A percentile compares a stretch with the other conserved stretches of the same genome.
Conservation (phyloP, 306 rosid genomes). For the Leucaena leucocephala region DNA sequence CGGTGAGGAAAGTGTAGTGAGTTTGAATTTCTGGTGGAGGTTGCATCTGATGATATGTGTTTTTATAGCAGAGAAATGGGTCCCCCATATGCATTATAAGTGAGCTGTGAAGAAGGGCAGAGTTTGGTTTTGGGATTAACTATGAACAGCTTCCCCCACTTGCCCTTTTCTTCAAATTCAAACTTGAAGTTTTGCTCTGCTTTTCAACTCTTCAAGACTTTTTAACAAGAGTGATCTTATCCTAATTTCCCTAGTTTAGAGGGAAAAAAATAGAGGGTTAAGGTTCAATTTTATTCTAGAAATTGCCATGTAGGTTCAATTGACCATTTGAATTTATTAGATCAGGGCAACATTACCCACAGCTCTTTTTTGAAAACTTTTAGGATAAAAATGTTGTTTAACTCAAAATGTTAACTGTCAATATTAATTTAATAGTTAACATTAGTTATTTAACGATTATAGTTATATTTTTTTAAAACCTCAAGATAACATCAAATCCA, state of each 20-base stretch:
- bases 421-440: too few relatives aligned
- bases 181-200: neutral
- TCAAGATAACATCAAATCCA: too few relatives aligned
- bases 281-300: too few relatives aligned
- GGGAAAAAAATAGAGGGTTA: neutral
- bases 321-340: too few relatives aligned
- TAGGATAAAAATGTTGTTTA: too few relatives aligned
- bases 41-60: constrained; percentile 22
- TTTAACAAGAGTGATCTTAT: neutral
- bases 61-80: constrained; percentile 29
- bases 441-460: too few relatives aligned
- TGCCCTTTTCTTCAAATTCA: neutral
- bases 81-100: constrained; percentile 45
- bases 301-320: too few relatives aligned
- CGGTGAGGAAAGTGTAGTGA: constrained; percentile 29
- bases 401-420: too few relatives aligned
- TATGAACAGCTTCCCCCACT: neutral
- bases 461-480: too few relatives aligned
- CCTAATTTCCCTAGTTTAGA: neutral
- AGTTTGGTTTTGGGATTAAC: constrained; percentile 34
- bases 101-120: neutral
- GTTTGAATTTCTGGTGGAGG: constrained; percentile 38
- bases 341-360: too few relatives aligned
- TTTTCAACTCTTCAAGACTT: neutral
- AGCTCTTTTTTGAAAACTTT: too few relatives aligned